Percentiles rank a stretch among this genome's conserved stretches.
Evolutionary conservation across 2,329 filamentous ascomycete species (phyloP).

Genomic region (Boeremia exigua): DNA sequence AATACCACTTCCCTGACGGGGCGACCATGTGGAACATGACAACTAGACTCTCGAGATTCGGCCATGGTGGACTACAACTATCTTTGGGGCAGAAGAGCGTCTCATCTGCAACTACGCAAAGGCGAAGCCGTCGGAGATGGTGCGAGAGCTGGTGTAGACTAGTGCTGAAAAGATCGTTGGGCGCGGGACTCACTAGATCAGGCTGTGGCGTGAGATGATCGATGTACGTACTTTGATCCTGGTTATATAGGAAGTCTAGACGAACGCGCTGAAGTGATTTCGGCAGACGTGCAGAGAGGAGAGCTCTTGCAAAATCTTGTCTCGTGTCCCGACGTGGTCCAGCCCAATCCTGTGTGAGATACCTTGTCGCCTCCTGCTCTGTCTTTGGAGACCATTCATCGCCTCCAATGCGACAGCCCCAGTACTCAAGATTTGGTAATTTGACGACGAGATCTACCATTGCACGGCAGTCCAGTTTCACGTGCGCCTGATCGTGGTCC

Average conservation of each 20-base stretch:
- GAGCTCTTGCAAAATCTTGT: too few relatives aligned
- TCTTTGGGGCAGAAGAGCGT: slow-evolving; percentile 25
- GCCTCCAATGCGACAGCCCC: too few relatives aligned
- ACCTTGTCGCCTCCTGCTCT: too few relatives aligned
- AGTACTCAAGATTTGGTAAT: too few relatives aligned
- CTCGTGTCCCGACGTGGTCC: too few relatives aligned
- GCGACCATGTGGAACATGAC: slow-evolving; percentile 20
- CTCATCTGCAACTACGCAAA: slow-evolving; percentile 20
- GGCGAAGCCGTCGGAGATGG: slow-evolving; percentile 16
- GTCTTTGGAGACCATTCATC: too few relatives aligned
- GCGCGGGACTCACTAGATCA: slow-evolving; percentile 19
- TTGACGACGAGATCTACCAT: too few relatives aligned
- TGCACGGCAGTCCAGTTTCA: too few relatives aligned
- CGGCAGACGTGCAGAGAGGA: too few relatives aligned
- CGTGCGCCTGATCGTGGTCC: too few relatives aligned
- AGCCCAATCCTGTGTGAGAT: too few relatives aligned
- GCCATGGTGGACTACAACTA: slow-evolving; percentile 16
- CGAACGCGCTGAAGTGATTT: too few relatives aligned
- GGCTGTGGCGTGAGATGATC: slow-evolving; percentile 14
- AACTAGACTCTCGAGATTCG: slow-evolving; percentile 23
- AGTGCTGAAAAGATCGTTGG: slow-evolving; percentile 25
- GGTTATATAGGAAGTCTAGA: slow-evolving; percentile 15
- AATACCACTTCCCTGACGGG: slow-evolving; percentile 25
- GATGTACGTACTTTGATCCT: background rate
- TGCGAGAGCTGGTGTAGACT: slow-evolving; percentile 24